Conservation (phyloP, 108 stramenopile genomes). For the Cyclostephanos invisitatus region DNA sequence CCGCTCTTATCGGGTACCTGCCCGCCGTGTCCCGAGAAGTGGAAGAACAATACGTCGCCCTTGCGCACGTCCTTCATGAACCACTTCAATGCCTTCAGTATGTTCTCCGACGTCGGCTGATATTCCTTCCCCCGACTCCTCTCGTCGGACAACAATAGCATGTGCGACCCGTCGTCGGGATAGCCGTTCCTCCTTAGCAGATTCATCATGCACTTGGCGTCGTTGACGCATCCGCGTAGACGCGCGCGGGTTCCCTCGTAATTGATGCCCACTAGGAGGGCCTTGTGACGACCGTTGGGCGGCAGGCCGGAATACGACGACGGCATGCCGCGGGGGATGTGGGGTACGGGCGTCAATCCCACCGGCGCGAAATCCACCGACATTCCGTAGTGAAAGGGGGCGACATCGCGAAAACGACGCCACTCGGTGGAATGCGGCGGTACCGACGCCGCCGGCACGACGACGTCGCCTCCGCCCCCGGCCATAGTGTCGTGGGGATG, state of each 20-base stretch:
- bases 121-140: slow-evolving; percentile 31
- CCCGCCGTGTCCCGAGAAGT: slow-evolving; percentile 72
- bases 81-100: slow-evolving; percentile 57
- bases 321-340: slow-evolving; percentile 20
- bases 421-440: slow-evolving; percentile 26
- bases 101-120: slow-evolving; percentile 46
- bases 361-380: slow-evolving; percentile 33
- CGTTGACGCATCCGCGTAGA: slow-evolving; percentile 70
- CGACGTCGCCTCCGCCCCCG: no score
- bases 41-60: slow-evolving; percentile 50
- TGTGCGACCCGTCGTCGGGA: slow-evolving; percentile 48
- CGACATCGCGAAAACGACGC: slow-evolving; percentile 24
- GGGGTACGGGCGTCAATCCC: slow-evolving; percentile 27
- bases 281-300: slow-evolving; percentile 48
- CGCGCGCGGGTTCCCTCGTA: slow-evolving; percentile 64
- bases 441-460: background rate
- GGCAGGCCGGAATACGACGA: slow-evolving; percentile 12
- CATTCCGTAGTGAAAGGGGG: slow-evolving; percentile 31
- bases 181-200: slow-evolving; percentile 38
- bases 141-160: slow-evolving; percentile 63
- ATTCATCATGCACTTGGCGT: slow-evolving; percentile 62
- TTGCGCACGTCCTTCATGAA: slow-evolving; percentile 40
- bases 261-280: slow-evolving; percentile 65
- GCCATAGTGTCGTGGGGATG: no score
- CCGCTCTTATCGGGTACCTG: slow-evolving; percentile 62